Evolutionary conservation across 495 filamentous ascomycete species (phyloP), one percentile per base, ranked within the genome.

Genomic region (Aspergillus heteromorphus): DNA sequence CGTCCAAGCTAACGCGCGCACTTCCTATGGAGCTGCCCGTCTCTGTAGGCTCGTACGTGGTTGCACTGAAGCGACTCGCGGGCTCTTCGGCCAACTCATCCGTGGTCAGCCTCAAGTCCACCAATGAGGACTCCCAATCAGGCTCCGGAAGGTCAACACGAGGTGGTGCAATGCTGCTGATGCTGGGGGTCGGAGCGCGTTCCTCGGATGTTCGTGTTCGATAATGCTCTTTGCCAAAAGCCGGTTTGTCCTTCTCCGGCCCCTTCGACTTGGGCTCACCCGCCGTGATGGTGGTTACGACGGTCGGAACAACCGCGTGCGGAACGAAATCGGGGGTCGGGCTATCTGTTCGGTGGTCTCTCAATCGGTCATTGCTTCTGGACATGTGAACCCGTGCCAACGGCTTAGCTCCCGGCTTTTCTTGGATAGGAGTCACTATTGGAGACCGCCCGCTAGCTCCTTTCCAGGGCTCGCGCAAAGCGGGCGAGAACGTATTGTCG

Each of bases 31-130:
- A 54, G 27, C 57, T 68, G 43, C 43, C 73, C 17, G 61, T 63
- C 14, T 79, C 75, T 11, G 74, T 78, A 2, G 82, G 76, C n/a
- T 83, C 81, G 63, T 86, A 86, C 2, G 87, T 90, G 14, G 86
- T 86, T 43, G 83, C 71, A 66, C 85, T 90, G 72, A 89, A 90
- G 38, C 86, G 87, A 50, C 87, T 91, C 0, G 66, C 63, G 7
- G 83, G 86, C 47, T 85, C 76, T 19, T 25, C 38, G 17, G 19
- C 45, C 31, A 53, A 13, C 16, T 57, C 56, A 49, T 61, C 40
- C 20, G 65, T 55, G 31, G 62, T 51, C 21, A 71, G 51, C 48
- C 67, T 62, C 43, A 75, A 52, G 40, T 64, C 63, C 34, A 55
- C 57, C 13, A 67, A 47, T 9, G 55, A 41, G 29, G 54, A 34